Base-by-base conservation (phyloP, 1,139 yeast genomes). In the Pichia sp. region DNA sequence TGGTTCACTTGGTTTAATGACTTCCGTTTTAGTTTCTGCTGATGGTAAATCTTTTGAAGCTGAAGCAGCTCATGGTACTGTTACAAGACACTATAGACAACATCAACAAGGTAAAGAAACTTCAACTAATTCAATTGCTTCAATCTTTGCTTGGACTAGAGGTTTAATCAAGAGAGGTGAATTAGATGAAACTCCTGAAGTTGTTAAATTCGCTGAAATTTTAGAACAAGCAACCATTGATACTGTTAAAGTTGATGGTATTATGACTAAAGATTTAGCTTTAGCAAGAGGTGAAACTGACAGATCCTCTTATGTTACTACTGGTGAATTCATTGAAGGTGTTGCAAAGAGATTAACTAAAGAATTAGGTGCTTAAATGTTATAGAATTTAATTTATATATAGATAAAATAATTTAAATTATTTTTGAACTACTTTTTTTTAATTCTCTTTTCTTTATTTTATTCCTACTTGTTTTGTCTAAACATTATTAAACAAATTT, bases 31-130 rank as follows among this genome's bases (percentile, higher is more conserved):
- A 56, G 80, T 83, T 67, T 81, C 92, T n/a, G 89, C 94, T 48
- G 92, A 84, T 65, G 94, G 94, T 33, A 82, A 82, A 66, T 78
- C 90, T 16, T 84, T 80, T 60, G 92, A 84, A 66, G 71, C 84
- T 48, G 94, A 84, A 67, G 94, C 94, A 51, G 94, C 94, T 35
- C 94, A 84, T 59, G 94, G 94, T 54, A 84, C 94, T 6, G 94
- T 84, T 55, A 84, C 94, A 29, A 80, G 94, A 76, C 94, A 84
- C 64, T 84, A 71, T 68, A 82, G 92, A 76, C 85, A 79, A 66
- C 82, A 82, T 61, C 92, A 84, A 67, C 82, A 80, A 63, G 94
- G 94, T 49, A 81, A 83, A 63, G 90, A 82, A 62, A 84, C 94
- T 12, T 82, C 89, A 6, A 84, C 94, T 46, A 84, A 84, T 67